Percentiles rank a stretch among this genome's conserved stretches.
Evolutionary conservation across 495 filamentous ascomycete genomes (phyloP).

Genomic region (Penicillium malachiteum): DNA sequence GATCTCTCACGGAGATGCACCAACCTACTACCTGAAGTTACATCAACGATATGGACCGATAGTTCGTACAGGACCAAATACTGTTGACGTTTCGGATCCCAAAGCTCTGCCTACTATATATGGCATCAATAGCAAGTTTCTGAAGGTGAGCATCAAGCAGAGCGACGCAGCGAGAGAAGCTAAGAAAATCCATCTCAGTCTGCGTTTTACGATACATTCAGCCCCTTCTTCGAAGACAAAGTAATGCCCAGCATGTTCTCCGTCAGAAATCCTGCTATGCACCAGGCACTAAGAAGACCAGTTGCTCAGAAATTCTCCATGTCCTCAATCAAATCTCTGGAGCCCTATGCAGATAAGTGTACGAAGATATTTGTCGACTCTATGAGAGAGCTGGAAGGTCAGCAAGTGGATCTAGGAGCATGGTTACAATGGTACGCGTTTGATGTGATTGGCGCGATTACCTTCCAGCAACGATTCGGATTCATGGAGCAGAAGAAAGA

Average conservation of each 20-base stretch:
- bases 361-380: slow-evolving; percentile 35
- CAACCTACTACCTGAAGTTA: slow-evolving; percentile 5
- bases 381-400: slow-evolving; percentile 45
- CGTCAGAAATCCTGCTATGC: slow-evolving; percentile 64
- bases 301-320: slow-evolving; percentile 47
- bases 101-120: slow-evolving; percentile 67
- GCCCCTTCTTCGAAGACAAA: slow-evolving; percentile 57
- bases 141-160: slow-evolving; percentile 50
- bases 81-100: slow-evolving; percentile 41
- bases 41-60: slow-evolving; percentile 10
- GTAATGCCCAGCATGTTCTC: slow-evolving; percentile 69
- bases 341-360: slow-evolving; percentile 45
- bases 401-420: slow-evolving; percentile 50
- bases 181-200: slow-evolving; percentile 39
- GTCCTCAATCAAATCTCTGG: slow-evolving; percentile 42
- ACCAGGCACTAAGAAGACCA: slow-evolving; percentile 61
- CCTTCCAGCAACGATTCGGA: slow-evolving; percentile 12
- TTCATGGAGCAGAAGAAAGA: slow-evolving; percentile 14
- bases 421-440: slow-evolving; percentile 55
- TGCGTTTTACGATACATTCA: slow-evolving; percentile 63
- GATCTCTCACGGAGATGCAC: slow-evolving; percentile 12
- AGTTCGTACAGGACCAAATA: slow-evolving; percentile 9
- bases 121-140: slow-evolving; percentile 69
- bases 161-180: not conserved
- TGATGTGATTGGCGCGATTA: slow-evolving; percentile 52